A percentile compares a stretch with the other conserved stretches of the same genome.
Evolutionary conservation across 2,329 filamentous ascomycete genomes (phyloP).

Genomic region (Chrysoporthe austroafricana): DNA sequence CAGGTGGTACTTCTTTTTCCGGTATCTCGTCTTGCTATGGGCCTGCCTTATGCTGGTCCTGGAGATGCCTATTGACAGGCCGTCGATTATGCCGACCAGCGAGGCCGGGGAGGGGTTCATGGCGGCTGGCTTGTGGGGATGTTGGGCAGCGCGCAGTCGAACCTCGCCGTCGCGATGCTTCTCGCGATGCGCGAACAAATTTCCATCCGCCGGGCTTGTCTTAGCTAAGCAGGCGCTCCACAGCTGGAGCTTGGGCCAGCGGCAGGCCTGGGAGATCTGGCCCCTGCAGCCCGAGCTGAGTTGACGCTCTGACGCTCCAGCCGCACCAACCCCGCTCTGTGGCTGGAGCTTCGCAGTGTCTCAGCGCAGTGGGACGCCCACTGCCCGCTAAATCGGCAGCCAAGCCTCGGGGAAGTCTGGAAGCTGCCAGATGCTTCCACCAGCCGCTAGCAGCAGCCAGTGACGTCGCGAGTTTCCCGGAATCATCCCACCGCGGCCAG

Average conservation of each 20-base stretch:
- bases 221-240: constrained; percentile 25
- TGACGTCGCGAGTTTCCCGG: constrained; percentile 22
- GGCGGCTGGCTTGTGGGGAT: constrained; percentile 18
- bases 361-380: not conserved
- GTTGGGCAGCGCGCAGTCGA: constrained; percentile 12
- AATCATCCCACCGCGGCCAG: constrained; percentile 22
- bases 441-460: constrained; percentile 13
- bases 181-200: constrained; percentile 25
- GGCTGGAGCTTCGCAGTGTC: constrained; percentile 10
- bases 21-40: constrained; percentile 26
- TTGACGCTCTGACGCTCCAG: not conserved
- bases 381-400: not conserved
- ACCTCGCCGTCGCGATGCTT: constrained; percentile 30
- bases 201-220: constrained; percentile 12
- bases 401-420: constrained; percentile 2
- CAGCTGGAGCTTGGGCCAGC: constrained; percentile 8
- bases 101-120: constrained; percentile 42
- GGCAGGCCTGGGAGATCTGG: too few relatives aligned
- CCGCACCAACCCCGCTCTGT: constrained; percentile 17
- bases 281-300: too few relatives aligned
- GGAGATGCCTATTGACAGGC: constrained; percentile 47
- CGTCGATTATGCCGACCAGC: constrained; percentile 33
- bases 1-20: constrained; percentile 33
- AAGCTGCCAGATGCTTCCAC: constrained; percentile 24
- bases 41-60: constrained; percentile 48